These are phyloP conservation scores for Cetraspora pellucida DNA, from an alignment of 192 early-diverging fungal genomes.

Conservation along the genomic window DNA sequence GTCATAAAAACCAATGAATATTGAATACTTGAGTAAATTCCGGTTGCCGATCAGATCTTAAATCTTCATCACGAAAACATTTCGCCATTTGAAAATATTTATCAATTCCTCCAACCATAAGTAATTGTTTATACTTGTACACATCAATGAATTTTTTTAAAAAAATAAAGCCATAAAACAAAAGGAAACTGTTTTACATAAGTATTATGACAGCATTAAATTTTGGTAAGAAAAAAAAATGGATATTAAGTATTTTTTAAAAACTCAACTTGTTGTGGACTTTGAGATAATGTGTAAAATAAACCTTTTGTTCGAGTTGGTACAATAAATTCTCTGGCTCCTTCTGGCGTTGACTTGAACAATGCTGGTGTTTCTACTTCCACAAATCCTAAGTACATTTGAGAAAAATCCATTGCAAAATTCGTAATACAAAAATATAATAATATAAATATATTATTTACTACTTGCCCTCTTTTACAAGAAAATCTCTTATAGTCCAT, in stretches of 20 bases:
- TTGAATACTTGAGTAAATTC: conserved; percentile 86
- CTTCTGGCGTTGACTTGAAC: conserved; percentile 92
- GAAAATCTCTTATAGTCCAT: conserved; percentile 68
- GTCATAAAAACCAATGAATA: neutral
- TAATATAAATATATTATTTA: conserved; percentile 5
- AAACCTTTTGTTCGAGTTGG: conserved; percentile 74
- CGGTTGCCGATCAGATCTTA: conserved; percentile 86
- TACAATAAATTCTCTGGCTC: conserved; percentile 92
- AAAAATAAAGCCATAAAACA: neutral
- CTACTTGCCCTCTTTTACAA: conserved; percentile 59
- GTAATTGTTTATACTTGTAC: conserved; percentile 84
- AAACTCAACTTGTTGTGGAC: conserved; percentile 74
- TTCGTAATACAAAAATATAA: neutral
- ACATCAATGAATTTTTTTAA: neutral
- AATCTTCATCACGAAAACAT: conserved; percentile 90
- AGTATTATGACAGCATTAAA: neutral
- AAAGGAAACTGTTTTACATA: neutral
- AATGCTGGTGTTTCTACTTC: conserved; percentile 93
- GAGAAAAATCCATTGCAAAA: neutral
- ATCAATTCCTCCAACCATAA: conserved; percentile 89
- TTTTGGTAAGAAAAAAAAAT: neutral
- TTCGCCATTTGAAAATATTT: conserved; percentile 91
- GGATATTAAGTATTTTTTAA: neutral
- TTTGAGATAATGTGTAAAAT: conserved; percentile 90
- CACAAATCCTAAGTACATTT: conserved; percentile 57